Conservation (phyloP, 2,329 filamentous ascomycete genomes). For the Colletotrichum sp. region DNA sequence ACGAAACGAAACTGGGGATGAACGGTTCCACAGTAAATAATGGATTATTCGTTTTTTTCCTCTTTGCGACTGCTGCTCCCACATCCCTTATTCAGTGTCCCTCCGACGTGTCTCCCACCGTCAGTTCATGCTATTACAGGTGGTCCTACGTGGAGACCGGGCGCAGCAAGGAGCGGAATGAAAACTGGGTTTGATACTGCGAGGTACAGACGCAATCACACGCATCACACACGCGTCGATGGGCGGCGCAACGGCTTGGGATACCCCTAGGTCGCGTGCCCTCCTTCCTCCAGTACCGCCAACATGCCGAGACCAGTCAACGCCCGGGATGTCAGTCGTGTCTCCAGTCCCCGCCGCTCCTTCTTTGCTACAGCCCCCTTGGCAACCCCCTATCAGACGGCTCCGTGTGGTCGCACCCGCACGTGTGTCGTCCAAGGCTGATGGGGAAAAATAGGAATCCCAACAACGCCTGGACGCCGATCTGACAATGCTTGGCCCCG, state of each 20-base stretch:
- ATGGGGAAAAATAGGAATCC: neutral
- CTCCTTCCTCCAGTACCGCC: neutral
- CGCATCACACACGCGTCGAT: neutral
- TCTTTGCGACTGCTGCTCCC: neutral
- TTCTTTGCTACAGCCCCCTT: neutral
- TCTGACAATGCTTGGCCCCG: conserved; percentile 8
- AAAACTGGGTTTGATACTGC: neutral
- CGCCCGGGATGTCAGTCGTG: conserved; percentile 9
- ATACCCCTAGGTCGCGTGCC: conserved; percentile 7
- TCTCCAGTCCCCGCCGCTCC: conserved; percentile 12
- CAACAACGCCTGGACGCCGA: neutral
- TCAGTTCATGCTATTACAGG: neutral
- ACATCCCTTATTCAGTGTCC: neutral
- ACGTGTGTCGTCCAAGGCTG: conserved; percentile 5
- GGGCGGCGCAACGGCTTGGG: neutral
- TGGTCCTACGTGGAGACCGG: neutral
- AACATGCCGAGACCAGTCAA: neutral
- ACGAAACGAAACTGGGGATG: neutral
- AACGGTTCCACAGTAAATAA: neutral
- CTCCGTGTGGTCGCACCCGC: conserved; percentile 5
- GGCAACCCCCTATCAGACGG: neutral
- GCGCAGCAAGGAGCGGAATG: neutral
- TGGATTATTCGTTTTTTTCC: neutral
- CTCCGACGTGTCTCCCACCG: neutral
- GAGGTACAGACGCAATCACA: neutral